phyloP scores from a whole-genome alignment of 306 rosid species.

The Carpinus viminea region DNA sequence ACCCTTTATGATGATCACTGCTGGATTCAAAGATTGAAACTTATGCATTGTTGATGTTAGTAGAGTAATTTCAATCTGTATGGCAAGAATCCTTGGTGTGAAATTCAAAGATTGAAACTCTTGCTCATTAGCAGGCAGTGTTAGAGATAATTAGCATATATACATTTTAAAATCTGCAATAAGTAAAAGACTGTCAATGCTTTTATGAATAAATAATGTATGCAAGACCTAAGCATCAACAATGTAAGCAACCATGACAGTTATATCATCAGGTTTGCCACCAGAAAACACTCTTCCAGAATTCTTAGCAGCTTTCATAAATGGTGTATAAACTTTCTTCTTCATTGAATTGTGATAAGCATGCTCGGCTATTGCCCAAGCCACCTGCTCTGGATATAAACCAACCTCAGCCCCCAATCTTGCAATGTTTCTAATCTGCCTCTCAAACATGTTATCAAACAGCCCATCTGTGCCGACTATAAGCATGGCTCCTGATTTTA shows the following conservation, averaged over 20 bases:
- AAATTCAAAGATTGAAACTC: neutral
- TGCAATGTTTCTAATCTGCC: neutral
- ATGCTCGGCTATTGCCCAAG: neutral
- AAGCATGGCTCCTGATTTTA: slow-evolving; percentile 1
- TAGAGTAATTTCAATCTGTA: neutral
- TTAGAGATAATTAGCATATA: neutral
- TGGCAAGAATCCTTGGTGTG: neutral
- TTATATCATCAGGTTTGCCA: neutral
- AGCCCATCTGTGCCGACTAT: neutral
- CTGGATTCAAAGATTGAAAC: neutral
- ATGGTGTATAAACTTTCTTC: neutral
- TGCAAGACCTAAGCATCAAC: neutral
- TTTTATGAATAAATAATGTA: neutral
- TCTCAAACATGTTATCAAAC: slow-evolving; percentile 1
- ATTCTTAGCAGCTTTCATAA: neutral
- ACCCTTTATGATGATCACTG: neutral
- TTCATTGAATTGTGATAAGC: neutral
- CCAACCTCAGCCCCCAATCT: neutral
- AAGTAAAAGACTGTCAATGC: neutral
- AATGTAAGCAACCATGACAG: neutral
- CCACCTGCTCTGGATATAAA: neutral
- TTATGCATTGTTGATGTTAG: neutral
- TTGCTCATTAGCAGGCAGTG: neutral
- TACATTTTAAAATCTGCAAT: neutral
- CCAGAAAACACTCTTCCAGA: neutral